Evolutionary conservation across 352 stramenopile genomes (phyloP).

Genomic region (Phytophthora rubi): DNA sequence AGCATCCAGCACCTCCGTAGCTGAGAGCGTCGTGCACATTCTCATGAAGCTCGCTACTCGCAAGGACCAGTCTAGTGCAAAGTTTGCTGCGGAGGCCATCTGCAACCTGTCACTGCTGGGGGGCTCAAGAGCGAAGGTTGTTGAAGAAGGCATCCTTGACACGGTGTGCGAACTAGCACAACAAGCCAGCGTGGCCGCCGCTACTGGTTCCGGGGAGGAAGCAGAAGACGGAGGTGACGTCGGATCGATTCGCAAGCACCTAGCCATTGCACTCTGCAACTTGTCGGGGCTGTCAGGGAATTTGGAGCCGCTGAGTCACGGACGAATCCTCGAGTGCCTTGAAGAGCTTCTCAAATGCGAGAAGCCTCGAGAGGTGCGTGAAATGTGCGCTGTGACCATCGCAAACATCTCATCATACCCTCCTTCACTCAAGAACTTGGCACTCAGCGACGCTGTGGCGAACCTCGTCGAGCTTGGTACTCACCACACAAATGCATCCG

Average conservation of each 20-base stretch:
- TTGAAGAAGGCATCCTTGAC: constrained; percentile 83
- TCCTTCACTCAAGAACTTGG: constrained; percentile 68
- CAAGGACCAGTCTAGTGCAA: constrained; percentile 60
- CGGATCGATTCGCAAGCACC: constrained; percentile 52
- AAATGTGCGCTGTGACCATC: constrained; percentile 76
- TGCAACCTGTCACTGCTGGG: constrained; percentile 81
- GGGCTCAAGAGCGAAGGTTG: constrained; percentile 69
- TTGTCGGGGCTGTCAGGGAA: constrained; percentile 78
- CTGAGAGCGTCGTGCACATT: constrained; percentile 79
- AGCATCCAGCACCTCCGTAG: constrained; percentile 59
- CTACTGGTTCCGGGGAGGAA: constrained; percentile 11
- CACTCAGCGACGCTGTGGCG: constrained; percentile 65
- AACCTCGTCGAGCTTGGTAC: constrained; percentile 68
- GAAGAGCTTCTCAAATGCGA: constrained; percentile 79
- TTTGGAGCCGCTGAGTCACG: constrained; percentile 69
- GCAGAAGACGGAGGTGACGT: constrained; percentile 31
- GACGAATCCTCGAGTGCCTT: constrained; percentile 73
- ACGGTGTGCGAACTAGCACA: constrained; percentile 74
- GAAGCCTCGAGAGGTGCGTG: constrained; percentile 61
- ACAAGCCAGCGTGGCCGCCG: constrained; percentile 20
- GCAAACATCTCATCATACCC: constrained; percentile 79
- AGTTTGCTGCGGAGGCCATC: constrained; percentile 75
- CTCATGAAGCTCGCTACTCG: constrained; percentile 80
- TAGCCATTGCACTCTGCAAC: constrained; percentile 82
- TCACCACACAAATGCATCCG: constrained; percentile 47